Conservation (phyloP, 768 basidiomycete species). For the Mycena floridula region DNA sequence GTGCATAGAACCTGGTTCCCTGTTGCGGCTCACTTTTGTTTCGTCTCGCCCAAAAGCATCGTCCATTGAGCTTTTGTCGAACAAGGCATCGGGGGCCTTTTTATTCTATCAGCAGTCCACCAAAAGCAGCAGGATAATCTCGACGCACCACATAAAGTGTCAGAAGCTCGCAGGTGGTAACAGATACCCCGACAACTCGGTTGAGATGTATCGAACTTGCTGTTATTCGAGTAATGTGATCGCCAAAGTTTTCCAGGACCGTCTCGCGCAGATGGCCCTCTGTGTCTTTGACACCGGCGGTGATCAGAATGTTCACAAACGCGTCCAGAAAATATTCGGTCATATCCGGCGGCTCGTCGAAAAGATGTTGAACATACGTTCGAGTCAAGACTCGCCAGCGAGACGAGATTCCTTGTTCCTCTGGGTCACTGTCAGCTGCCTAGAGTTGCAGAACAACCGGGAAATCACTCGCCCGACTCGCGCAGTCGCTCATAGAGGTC, state of each 20-base stretch:
- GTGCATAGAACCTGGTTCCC: conserved; percentile 40
- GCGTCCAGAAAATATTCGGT: conserved; percentile 26
- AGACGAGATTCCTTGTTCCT: conserved; percentile 8
- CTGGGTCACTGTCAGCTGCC: background rate
- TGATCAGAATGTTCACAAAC: conserved; percentile 34
- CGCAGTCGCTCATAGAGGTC: conserved; percentile 8
- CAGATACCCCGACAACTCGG: conserved; percentile 51
- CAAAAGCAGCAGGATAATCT: too few relatives aligned
- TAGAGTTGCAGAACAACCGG: background rate
- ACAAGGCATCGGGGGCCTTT: conserved; percentile 35
- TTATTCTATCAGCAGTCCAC: too few relatives aligned
- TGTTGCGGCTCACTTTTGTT: background rate
- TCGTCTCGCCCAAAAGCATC: conserved; percentile 26
- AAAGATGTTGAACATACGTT: conserved; percentile 8
- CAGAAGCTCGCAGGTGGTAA: conserved; percentile 53
- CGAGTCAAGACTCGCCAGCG: conserved; percentile 11
- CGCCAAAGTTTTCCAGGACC: conserved; percentile 36
- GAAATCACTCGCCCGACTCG: conserved; percentile 5
- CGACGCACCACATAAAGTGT: conserved; percentile 37
- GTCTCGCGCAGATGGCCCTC: conserved; percentile 27
- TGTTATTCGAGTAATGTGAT: conserved; percentile 35
- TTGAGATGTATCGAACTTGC: conserved; percentile 43
- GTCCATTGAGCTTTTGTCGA: conserved; percentile 38
- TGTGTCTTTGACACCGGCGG: conserved; percentile 28
- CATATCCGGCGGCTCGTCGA: conserved; percentile 2